A percentile compares a stretch with the other conserved stretches of the same genome.
Conservation (phyloP, 2,329 filamentous ascomycete genomes). For the Chaetomiaceae sp. region DNA sequence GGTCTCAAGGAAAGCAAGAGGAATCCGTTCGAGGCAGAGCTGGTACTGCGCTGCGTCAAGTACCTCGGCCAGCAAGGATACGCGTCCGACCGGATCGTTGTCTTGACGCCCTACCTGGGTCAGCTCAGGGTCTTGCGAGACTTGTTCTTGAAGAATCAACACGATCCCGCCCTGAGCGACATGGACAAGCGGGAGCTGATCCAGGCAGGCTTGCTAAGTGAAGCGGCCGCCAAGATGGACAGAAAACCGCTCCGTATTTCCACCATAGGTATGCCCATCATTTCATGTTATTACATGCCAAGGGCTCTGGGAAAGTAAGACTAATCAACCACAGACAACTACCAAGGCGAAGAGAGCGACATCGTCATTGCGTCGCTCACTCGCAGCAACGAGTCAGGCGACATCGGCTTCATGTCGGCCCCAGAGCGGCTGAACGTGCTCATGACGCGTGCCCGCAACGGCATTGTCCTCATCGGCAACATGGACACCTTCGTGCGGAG, state of each 20-base stretch:
- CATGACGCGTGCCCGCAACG: slow-evolving; percentile 60
- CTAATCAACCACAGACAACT: slow-evolving; percentile 55
- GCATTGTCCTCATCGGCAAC: slow-evolving; percentile 66
- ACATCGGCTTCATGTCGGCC: slow-evolving; percentile 67
- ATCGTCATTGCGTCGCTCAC: slow-evolving; percentile 66
- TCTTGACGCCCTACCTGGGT: slow-evolving; percentile 69
- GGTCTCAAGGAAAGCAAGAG: slow-evolving; percentile 49
- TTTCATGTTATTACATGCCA: neutral
- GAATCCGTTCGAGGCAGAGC: slow-evolving; percentile 61
- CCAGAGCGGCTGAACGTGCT: slow-evolving; percentile 67
- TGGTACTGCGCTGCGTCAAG: slow-evolving; percentile 59
- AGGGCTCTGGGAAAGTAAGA: neutral
- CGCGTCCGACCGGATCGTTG: slow-evolving; percentile 56
- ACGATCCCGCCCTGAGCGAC: slow-evolving; percentile 64
- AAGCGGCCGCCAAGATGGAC: slow-evolving; percentile 44
- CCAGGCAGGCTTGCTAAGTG: slow-evolving; percentile 55
- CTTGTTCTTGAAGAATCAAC: slow-evolving; percentile 44
- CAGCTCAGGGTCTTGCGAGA: slow-evolving; percentile 57
- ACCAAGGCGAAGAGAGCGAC: slow-evolving; percentile 71
- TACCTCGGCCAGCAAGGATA: slow-evolving; percentile 71
- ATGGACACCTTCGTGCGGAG: slow-evolving; percentile 59
- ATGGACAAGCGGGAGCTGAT: slow-evolving; percentile 61
- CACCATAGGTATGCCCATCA: slow-evolving; percentile 55
- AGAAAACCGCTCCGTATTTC: slow-evolving; percentile 57
- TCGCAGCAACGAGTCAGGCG: slow-evolving; percentile 55